These are phyloP conservation scores for Protomyces macrosporus DNA, from an alignment of 1,139 yeast species.

Conservation along the genomic window DNA sequence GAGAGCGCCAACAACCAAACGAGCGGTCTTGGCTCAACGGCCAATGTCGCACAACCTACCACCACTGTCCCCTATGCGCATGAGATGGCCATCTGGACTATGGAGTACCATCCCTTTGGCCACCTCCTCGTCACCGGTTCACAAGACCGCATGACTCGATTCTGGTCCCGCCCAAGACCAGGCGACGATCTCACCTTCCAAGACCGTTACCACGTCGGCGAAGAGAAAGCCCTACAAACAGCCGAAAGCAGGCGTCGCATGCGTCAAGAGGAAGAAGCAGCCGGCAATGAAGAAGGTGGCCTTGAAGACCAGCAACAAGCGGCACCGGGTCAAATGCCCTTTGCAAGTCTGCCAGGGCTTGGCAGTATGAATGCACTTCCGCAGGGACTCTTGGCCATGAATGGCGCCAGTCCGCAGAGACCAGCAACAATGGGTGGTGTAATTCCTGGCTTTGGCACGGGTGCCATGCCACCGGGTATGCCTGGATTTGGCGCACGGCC, in stretches of 20 bases:
- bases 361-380: conserved; percentile 11
- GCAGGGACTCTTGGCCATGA: background rate
- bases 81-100: conserved; percentile 82
- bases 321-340: background rate
- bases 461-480: background rate
- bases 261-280: conserved; percentile 1
- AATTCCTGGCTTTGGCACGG: conserved; percentile 16
- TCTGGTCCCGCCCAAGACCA: conserved; percentile 92
- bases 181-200: conserved; percentile 77
- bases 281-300: conserved; percentile 16
- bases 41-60: conserved; percentile 36
- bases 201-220: conserved; percentile 59
- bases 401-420: background rate
- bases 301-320: conserved; percentile 23
- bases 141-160: conserved; percentile 86
- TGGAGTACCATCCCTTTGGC: conserved; percentile 91
- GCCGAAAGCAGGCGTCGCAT: conserved; percentile 1
- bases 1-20: conserved; percentile 33
- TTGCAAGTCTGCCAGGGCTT: conserved; percentile 1
- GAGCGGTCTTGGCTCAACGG: conserved; percentile 24
- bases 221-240: conserved; percentile 25
- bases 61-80: conserved; percentile 77
- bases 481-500: background rate
- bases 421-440: background rate
- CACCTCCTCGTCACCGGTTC: conserved; percentile 89